A percentile compares a stretch with the other conserved stretches of the same genome.
These are phyloP conservation scores for Blastobotrys apis DNA, from an alignment of 1,139 yeast species.

Conservation along the genomic window DNA sequence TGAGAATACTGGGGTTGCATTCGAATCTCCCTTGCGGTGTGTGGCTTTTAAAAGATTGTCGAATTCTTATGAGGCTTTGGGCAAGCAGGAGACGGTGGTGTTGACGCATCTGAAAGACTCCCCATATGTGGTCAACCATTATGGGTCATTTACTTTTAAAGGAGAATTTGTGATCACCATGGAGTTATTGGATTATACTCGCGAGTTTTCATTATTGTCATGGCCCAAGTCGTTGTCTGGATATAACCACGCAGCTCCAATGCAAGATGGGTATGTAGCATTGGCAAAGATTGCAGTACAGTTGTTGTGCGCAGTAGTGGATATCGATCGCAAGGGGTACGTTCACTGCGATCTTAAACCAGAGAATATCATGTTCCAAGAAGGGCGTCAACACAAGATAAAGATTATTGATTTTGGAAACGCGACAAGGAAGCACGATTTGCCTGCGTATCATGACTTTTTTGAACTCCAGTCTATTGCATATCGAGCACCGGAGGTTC, in stretches of 20 bases:
- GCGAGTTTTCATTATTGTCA: conserved; percentile 14
- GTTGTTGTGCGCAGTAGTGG: conserved; percentile 23
- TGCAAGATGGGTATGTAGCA: conserved; percentile 10
- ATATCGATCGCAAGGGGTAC: conserved; percentile 46
- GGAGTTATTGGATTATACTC: conserved; percentile 20
- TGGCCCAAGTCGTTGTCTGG: conserved; percentile 1
- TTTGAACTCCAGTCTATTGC: conserved; percentile 28
- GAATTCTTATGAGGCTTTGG: conserved; percentile 15
- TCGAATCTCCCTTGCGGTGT: conserved; percentile 18
- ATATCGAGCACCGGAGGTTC: conserved; percentile 30
- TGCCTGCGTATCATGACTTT: conserved; percentile 22
- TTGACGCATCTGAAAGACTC: conserved; percentile 12
- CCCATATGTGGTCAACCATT: conserved; percentile 15
- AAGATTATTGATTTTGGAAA: conserved; percentile 29
- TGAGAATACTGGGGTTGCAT: conserved; percentile 16
- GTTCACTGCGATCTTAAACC: conserved; percentile 84
- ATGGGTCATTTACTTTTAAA: conserved; percentile 18
- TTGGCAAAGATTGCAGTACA: conserved; percentile 27
- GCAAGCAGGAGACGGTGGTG: conserved; percentile 20
- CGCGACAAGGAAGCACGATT: conserved; percentile 19
- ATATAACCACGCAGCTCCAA: neutral
- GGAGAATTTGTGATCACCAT: conserved; percentile 19
- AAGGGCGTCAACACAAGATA: conserved; percentile 18
- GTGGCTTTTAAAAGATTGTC: conserved; percentile 23
- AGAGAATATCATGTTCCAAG: conserved; percentile 55